These are phyloP conservation scores for Aspergillus taichungensis DNA, from an alignment of 495 filamentous ascomycete species.

Conservation along the genomic window DNA sequence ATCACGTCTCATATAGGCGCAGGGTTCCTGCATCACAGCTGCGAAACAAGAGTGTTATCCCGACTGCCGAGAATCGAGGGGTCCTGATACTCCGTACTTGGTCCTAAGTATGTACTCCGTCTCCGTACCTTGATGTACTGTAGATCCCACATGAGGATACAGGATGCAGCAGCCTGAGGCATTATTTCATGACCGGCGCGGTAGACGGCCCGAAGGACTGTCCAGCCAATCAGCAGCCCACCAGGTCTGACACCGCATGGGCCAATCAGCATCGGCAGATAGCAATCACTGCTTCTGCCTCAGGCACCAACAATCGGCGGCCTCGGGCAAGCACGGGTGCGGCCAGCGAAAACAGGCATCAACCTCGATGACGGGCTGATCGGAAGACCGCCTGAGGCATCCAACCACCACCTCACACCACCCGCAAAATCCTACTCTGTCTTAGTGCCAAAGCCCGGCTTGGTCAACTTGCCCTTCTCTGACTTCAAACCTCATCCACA, in stretches of 20 bases:
- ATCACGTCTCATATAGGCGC: too few species aligned
- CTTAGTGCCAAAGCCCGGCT: not conserved
- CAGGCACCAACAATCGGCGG: constrained; percentile 16
- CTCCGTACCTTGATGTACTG: too few species aligned
- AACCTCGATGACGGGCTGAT: constrained; percentile 9
- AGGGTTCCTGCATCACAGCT: too few species aligned
- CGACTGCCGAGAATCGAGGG: too few species aligned
- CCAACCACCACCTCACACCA: constrained; percentile 30
- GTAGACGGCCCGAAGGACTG: not conserved
- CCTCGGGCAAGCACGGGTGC: constrained; percentile 11
- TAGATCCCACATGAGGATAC: too few species aligned
- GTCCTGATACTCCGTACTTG: too few species aligned
- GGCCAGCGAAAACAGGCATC: constrained; percentile 2
- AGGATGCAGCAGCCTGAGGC: too few species aligned
- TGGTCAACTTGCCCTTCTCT: constrained; percentile 5
- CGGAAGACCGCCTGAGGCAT: constrained; percentile 18
- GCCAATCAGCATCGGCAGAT: constrained; percentile 23
- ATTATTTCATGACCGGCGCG: too few species aligned
- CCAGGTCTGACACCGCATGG: not conserved
- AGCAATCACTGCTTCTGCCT: constrained; percentile 23
- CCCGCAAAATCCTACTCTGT: constrained; percentile 37
- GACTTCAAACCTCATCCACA: constrained; percentile 27
- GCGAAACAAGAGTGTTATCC: too few species aligned
- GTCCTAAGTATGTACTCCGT: too few species aligned
- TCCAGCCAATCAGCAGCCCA: constrained; percentile 4